Percentiles rank a stretch among this genome's conserved stretches.
phyloP scores from a whole-genome alignment of 371 early-diverging fungal species.

The Rhizopus sp. region DNA sequence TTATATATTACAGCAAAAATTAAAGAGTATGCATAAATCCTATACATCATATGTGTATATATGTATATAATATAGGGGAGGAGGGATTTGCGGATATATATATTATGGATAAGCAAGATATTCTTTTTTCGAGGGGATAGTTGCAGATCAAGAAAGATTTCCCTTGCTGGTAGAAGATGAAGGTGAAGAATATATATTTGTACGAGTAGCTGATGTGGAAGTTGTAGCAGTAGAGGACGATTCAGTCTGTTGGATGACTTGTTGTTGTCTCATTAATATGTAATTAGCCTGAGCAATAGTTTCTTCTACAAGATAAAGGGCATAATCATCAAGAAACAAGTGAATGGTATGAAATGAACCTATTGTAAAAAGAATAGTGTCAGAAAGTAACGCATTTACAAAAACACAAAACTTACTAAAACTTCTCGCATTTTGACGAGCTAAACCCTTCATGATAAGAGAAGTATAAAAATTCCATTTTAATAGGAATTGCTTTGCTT shows the following conservation, averaged over 20 bases:
- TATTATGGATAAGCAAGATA: too few species aligned
- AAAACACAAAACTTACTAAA: constrained; percentile 30
- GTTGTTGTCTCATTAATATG: constrained; percentile 13
- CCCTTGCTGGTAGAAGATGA: not conserved
- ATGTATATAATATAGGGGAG: too few species aligned
- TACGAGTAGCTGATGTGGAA: not conserved
- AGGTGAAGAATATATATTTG: not conserved
- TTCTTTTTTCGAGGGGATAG: too few species aligned
- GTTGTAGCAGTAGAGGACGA: not conserved
- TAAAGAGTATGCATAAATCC: too few species aligned
- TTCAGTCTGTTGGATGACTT: not conserved
- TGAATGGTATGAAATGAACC: constrained; percentile 47
- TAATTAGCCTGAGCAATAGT: constrained; percentile 43
- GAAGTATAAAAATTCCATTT: constrained; percentile 57
- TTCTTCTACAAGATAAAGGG: constrained; percentile 55
- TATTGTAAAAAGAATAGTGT: not conserved
- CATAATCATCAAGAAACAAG: constrained; percentile 57
- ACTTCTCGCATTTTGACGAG: constrained; percentile 37
- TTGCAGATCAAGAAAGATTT: too few species aligned
- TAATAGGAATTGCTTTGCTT: constrained; percentile 52
- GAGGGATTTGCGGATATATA: too few species aligned
- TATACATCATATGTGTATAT: too few species aligned
- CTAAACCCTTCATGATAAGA: constrained; percentile 48
- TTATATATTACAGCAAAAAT: too few species aligned
- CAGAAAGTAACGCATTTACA: not conserved